Evolutionary conservation across 805 yeast species (phyloP).

Genomic region (Cephaloascus fragrans): DNA sequence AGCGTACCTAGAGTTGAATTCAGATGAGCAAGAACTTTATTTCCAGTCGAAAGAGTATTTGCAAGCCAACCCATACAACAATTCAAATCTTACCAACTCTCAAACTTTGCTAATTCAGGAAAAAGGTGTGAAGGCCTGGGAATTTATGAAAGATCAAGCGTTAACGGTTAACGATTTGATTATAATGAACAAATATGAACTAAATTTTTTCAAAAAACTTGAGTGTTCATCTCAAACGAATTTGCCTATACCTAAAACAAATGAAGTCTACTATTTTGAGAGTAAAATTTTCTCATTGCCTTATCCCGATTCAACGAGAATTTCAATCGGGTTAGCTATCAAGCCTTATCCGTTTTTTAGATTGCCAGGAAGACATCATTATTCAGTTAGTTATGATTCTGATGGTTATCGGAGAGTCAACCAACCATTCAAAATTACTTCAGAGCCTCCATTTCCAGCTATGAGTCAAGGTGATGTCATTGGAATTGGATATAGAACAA

Average conservation of each 20-base stretch:
- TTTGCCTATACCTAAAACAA: slow-evolving; percentile 73
- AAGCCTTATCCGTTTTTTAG: slow-evolving; percentile 91
- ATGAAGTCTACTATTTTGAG: slow-evolving; percentile 85
- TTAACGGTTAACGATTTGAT: slow-evolving; percentile 45
- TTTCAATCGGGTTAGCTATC: slow-evolving; percentile 75
- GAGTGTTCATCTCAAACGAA: slow-evolving; percentile 70
- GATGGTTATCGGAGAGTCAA: slow-evolving; percentile 72
- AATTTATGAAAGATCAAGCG: slow-evolving; percentile 54
- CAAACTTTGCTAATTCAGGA: slow-evolving; percentile 68
- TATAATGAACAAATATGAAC: slow-evolving; percentile 57
- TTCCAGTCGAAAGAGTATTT: slow-evolving; percentile 51
- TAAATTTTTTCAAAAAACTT: slow-evolving; percentile 46
- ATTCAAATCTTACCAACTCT: slow-evolving; percentile 36
- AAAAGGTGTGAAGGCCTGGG: slow-evolving; percentile 87
- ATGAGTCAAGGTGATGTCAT: slow-evolving; percentile 80
- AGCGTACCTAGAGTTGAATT: slow-evolving; percentile 50
- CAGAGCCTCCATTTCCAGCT: slow-evolving; percentile 45
- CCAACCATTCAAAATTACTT: slow-evolving; percentile 42
- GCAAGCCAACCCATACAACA: slow-evolving; percentile 19
- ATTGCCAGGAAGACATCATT: slow-evolving; percentile 84
- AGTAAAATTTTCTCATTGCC: slow-evolving; percentile 69
- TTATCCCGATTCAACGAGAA: slow-evolving; percentile 38
- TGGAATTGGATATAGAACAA: slow-evolving; percentile 81
- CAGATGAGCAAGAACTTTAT: slow-evolving; percentile 61
- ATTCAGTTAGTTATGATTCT: slow-evolving; percentile 82